A percentile compares a stretch with the other conserved stretches of the same genome.
Conservation (phyloP, 139 green algal genomes). For the Tetraselmis striata region DNA sequence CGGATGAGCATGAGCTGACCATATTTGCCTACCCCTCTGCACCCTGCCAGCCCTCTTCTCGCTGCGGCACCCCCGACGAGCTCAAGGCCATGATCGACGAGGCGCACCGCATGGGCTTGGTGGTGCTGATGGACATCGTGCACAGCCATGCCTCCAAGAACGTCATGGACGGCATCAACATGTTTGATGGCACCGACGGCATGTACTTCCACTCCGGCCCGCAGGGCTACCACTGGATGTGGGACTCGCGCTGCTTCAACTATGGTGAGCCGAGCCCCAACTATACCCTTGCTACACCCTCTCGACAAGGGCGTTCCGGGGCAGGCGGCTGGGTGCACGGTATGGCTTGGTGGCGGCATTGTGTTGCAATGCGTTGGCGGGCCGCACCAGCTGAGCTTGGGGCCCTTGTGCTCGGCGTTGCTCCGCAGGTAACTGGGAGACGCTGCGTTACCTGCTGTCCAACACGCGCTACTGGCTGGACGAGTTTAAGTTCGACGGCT, state of each 20-base stretch:
- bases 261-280: conserved; percentile 80
- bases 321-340: too few species aligned
- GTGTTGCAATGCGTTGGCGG: too few species aligned
- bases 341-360: too few species aligned
- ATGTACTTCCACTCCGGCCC: conserved; percentile 88
- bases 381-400: too few species aligned
- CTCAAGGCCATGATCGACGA: conserved; percentile 94
- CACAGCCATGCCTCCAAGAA: conserved; percentile 93
- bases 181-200: conserved; percentile 92
- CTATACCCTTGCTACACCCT: too few species aligned
- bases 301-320: too few species aligned
- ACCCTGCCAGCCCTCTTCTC: conserved; percentile 44
- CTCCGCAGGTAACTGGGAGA: conserved; percentile 93
- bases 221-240: conserved; percentile 93
- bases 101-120: conserved; percentile 74
- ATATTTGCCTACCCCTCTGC: not conserved
- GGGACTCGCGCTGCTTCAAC: conserved; percentile 97
- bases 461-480: conserved; percentile 96
- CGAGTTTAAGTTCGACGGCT: conserved; percentile 97
- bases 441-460: conserved; percentile 88
- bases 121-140: conserved; percentile 83
- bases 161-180: conserved; percentile 95
- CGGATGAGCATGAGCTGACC: not conserved
- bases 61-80: conserved; percentile 95
- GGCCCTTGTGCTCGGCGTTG: too few species aligned